phyloP scores from a whole-genome alignment of 2,329 filamentous ascomycete species.

The Cryphonectria nitschkei region DNA sequence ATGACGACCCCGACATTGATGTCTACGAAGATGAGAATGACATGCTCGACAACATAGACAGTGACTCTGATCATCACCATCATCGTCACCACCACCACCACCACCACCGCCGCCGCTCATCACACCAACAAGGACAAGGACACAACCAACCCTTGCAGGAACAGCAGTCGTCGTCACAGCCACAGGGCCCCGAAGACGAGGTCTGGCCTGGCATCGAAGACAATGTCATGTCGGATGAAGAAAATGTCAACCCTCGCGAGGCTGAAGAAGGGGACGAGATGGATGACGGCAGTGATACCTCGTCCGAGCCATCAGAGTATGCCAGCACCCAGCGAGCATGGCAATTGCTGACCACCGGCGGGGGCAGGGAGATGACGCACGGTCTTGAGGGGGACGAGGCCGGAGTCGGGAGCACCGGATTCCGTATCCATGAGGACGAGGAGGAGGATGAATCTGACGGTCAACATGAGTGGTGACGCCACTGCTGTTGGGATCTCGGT shows the following conservation, averaged over 20 bases:
- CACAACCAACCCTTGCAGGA: slow-evolving; percentile 33
- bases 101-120: neutral
- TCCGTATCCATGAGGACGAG: slow-evolving; percentile 29
- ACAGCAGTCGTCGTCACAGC: slow-evolving; percentile 31
- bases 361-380: slow-evolving; percentile 24
- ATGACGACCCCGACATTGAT: slow-evolving; percentile 32
- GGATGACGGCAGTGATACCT: slow-evolving; percentile 43
- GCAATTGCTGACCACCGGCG: slow-evolving; percentile 33
- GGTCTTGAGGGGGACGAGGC: slow-evolving; percentile 27
- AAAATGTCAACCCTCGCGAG: slow-evolving; percentile 53
- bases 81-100: neutral
- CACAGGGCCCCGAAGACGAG: slow-evolving; percentile 53
- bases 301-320: slow-evolving; percentile 61
- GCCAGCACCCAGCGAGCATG: slow-evolving; percentile 54
- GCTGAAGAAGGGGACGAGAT: slow-evolving; percentile 35
- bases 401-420: slow-evolving; percentile 13
- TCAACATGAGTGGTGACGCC: neutral
- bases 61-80: slow-evolving; percentile 36
- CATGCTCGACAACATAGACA: slow-evolving; percentile 35
- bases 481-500: neutral
- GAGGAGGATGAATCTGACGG: slow-evolving; percentile 7
- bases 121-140: slow-evolving; percentile 17
- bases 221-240: slow-evolving; percentile 48
- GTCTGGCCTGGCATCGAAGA: slow-evolving; percentile 62
- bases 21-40: slow-evolving; percentile 37